phyloP scores from a whole-genome alignment of 257 asterid genomes.

The Solanum pimpinellifolium region DNA sequence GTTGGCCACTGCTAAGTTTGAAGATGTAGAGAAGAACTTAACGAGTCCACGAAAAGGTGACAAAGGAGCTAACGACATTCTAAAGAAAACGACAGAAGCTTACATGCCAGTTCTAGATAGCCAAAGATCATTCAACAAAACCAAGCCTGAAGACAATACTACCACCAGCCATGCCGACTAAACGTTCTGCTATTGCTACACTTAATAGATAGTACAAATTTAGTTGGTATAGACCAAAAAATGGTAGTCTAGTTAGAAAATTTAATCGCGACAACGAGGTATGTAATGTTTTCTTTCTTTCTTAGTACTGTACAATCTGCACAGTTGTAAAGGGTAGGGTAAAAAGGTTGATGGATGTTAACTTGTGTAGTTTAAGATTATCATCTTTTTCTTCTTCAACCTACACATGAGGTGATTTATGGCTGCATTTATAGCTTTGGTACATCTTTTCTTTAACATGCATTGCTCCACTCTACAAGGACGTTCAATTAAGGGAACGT shows the following conservation, averaged over 20 bases:
- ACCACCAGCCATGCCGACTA: neutral
- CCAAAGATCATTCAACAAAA: conserved; percentile 31
- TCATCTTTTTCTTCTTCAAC: neutral
- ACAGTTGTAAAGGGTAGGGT: neutral
- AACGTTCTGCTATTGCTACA: neutral
- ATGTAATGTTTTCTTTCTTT: neutral
- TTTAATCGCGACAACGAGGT: neutral
- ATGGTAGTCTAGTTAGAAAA: neutral
- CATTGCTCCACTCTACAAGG: neutral
- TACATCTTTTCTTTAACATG: neutral
- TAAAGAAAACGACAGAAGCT: conserved; percentile 45
- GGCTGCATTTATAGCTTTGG: neutral
- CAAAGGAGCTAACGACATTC: conserved; percentile 18
- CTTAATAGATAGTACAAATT: neutral
- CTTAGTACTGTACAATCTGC: neutral
- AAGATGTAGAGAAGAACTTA: conserved; percentile 50
- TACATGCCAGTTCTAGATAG: conserved; percentile 30
- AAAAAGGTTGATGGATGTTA: neutral
- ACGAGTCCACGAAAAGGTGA: conserved; percentile 44
- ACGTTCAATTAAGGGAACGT: neutral
- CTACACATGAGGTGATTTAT: neutral
- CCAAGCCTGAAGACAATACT: conserved; percentile 11
- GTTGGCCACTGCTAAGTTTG: conserved; percentile 58
- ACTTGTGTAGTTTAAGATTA: neutral
- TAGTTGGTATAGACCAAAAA: neutral